phyloP scores from a whole-genome alignment of 495 filamentous ascomycete genomes.

The Penicillium nucicola region DNA sequence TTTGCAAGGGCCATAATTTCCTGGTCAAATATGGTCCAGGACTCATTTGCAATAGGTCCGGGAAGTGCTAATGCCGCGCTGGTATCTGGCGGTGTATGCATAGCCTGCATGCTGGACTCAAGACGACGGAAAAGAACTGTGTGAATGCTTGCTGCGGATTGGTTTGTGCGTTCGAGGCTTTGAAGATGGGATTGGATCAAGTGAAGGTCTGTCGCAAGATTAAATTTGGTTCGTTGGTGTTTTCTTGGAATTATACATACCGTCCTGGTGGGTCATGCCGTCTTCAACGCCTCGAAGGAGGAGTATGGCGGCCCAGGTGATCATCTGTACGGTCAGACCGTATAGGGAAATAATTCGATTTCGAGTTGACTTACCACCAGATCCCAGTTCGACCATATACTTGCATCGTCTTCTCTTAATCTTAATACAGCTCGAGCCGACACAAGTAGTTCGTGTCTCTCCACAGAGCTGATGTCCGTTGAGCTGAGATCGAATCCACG shows the following conservation, averaged over 20 bases:
- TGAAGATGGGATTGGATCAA: conserved; percentile 35
- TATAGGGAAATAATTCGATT: not conserved
- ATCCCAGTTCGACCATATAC: conserved; percentile 45
- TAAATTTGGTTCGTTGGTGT: not conserved
- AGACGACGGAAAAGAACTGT: conserved; percentile 29
- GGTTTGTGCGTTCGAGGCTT: conserved; percentile 27
- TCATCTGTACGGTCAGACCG: conserved; percentile 25
- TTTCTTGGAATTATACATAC: conserved; percentile 11
- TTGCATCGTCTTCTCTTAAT: conserved; percentile 35
- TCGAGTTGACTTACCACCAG: conserved; percentile 21
- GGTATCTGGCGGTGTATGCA: conserved; percentile 36
- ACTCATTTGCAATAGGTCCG: conserved; percentile 19
- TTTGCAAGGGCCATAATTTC: conserved; percentile 35
- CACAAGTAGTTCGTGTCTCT: conserved; percentile 36
- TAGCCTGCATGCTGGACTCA: conserved; percentile 34
- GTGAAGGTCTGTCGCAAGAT: conserved; percentile 24
- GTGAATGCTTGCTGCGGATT: conserved; percentile 32
- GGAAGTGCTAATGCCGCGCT: conserved; percentile 22
- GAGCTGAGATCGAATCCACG: conserved; percentile 42
- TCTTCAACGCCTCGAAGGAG: conserved; percentile 39
- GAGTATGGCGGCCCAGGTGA: conserved; percentile 40
- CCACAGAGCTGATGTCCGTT: conserved; percentile 30
- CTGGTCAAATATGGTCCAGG: conserved; percentile 42
- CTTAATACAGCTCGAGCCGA: conserved; percentile 36
- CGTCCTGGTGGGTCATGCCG: conserved; percentile 36